Base-by-base conservation (phyloP, 2,329 filamentous ascomycete genomes). In the Nothophaeocryptopus gaeumannii region DNA sequence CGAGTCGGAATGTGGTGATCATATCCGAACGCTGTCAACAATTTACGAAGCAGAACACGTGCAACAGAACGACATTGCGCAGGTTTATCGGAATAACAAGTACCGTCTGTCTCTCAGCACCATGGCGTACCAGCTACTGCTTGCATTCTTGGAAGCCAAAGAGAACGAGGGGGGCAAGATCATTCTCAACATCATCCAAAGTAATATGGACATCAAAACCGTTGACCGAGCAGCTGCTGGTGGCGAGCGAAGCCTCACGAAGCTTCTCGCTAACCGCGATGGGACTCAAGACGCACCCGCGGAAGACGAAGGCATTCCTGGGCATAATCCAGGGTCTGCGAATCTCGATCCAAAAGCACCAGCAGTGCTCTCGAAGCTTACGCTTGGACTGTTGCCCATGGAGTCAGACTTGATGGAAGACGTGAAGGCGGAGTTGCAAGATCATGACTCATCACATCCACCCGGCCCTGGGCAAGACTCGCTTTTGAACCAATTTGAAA, bases 21-120 rank as follows among this genome's bases (percentile, higher is more conserved):
- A 96, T 61, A 71, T 99, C 16, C 84, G 85, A 52, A 77, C 78
- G 0, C 79, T 99, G n/a, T 78, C 83, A 33, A 81, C 82, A 5
- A 79, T 97, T 54, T 85, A 81, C 5, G 74, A 93, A 0, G 84
- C 89, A 0, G 81, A 88, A 51, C 93, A 99, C 64, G 75, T 93
- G 8, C 76, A 82, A 34, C 84, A 89, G 51, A 95, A 93, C 64
- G 69, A 80, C 1, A 80, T 86, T n/a, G 85, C 88, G 5, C 88
- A 86, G 67, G 75, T 93, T 2, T 99, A 96, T 69, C 81, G 82
- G 35, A 81, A 84, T 48, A 92, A 91, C 75, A 93, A 89, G 68
- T 99, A 97, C 67, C 83, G 89, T 10, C 78, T 99, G 32, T 89
- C 89, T 0, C 74, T 99, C n/a, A 96, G 91, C 62, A 85, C 86